Evolutionary conservation across 345 rosid genomes (phyloP).

Genomic region (Eucalyptus guilfoylei): DNA sequence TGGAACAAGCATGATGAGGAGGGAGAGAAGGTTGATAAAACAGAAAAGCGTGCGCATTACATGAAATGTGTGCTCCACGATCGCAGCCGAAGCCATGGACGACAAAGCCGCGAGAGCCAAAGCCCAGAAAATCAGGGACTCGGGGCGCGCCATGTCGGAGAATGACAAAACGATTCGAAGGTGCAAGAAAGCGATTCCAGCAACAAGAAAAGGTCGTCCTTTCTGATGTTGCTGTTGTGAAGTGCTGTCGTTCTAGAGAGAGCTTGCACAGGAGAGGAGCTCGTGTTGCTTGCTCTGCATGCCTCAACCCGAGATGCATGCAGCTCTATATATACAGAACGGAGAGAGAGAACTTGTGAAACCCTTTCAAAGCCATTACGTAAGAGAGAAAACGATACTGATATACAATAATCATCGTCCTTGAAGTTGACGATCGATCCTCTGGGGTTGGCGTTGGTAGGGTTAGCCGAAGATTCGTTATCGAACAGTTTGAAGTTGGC

Average conservation of each 20-base stretch:
- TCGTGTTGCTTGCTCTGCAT: not conserved
- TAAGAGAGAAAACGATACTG: not conserved
- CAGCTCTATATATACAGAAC: not conserved
- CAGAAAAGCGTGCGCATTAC: not conserved
- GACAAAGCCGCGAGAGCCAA: not conserved
- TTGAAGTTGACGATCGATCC: not conserved
- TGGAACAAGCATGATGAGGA: not conserved
- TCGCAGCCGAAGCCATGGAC: not conserved
- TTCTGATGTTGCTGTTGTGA: not conserved
- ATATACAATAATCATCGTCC: not conserved
- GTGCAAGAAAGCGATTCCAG: not conserved
- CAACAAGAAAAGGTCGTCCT: not conserved
- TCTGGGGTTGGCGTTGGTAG: not conserved
- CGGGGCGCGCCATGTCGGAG: not conserved
- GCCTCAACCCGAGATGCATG: not conserved
- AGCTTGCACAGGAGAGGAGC: not conserved
- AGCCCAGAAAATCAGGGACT: not conserved
- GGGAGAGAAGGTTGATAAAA: not conserved
- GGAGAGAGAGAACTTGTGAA: not conserved
- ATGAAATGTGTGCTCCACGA: constrained; percentile 4
- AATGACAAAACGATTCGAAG: not conserved
- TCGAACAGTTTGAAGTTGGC: not conserved
- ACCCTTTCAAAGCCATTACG: not conserved
- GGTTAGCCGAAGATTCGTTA: not conserved
- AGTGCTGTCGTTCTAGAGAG: not conserved